Evolutionary conservation across 169 alveolate genomes (phyloP).

Genomic region (Plasmodium inui): DNA sequence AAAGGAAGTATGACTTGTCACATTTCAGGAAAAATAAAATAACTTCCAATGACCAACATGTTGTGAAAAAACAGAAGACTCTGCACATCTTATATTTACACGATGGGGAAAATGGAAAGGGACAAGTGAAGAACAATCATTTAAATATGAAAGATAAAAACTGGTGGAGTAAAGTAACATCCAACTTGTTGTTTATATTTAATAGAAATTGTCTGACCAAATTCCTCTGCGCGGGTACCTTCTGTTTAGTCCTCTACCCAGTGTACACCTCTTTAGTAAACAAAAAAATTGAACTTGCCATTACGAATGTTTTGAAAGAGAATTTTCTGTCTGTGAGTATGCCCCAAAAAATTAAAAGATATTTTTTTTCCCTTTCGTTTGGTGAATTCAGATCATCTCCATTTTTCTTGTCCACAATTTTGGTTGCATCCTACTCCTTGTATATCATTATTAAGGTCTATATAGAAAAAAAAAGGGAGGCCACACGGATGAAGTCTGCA

Average conservation of each 20-base stretch:
- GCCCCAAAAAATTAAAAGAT: slow-evolving; percentile 18
- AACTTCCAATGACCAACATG: slow-evolving; percentile 9
- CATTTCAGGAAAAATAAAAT: slow-evolving; percentile 42
- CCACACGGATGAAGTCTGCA: slow-evolving; percentile 68
- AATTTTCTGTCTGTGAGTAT: slow-evolving; percentile 19
- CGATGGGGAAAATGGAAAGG: slow-evolving; percentile 35
- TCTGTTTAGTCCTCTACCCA: slow-evolving; percentile 53
- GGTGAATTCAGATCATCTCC: slow-evolving; percentile 68
- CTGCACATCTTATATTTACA: slow-evolving; percentile 35
- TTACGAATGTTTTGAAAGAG: slow-evolving; percentile 41
- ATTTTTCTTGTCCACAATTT: slow-evolving; percentile 59
- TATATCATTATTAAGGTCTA: slow-evolving; percentile 72
- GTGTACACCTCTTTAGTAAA: slow-evolving; percentile 26
- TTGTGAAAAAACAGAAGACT: slow-evolving; percentile 31
- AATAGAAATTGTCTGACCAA: slow-evolving; percentile 33
- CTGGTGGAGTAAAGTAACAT: slow-evolving; percentile 8
- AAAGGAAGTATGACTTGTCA: slow-evolving; percentile 18
- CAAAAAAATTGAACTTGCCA: slow-evolving; percentile 34
- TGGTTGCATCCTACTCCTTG: slow-evolving; percentile 70
- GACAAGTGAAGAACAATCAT: slow-evolving; percentile 18
- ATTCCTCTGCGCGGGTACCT: slow-evolving; percentile 26
- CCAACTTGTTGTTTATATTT: slow-evolving; percentile 10
- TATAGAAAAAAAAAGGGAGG: slow-evolving; percentile 74
- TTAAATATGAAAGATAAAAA: slow-evolving; percentile 26
- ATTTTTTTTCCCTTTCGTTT: slow-evolving; percentile 24